These are phyloP conservation scores for Discostella stelligeroides DNA, from an alignment of 108 stramenopile species.

Conservation along the genomic window DNA sequence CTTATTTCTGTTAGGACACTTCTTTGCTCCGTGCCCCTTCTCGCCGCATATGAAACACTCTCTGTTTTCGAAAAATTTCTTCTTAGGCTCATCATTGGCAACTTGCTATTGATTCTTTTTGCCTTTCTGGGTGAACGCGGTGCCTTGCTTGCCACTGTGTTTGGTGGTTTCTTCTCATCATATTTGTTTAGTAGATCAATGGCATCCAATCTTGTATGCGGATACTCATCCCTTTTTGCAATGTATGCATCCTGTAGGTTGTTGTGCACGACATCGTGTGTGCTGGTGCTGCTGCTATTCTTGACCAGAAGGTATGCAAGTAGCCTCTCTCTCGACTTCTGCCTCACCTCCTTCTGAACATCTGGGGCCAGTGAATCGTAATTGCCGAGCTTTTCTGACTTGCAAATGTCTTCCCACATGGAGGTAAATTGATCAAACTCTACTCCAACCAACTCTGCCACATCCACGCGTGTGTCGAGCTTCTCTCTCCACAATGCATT, in stretches of 20 bases:
- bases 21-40: too few species aligned
- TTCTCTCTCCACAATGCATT: neutral
- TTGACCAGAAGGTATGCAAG: neutral
- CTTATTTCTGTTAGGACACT: too few species aligned
- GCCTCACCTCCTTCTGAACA: neutral
- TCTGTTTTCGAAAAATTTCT: too few species aligned
- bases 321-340: neutral
- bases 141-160: too few species aligned
- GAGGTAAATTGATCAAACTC: neutral
- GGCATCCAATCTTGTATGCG: too few species aligned
- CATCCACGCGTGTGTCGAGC: neutral
- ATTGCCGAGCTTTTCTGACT: neutral
- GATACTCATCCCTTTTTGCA: conserved; percentile 1
- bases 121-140: too few species aligned
- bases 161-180: too few species aligned
- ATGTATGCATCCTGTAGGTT: neutral
- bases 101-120: too few species aligned
- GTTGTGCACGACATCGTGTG: neutral
- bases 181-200: too few species aligned
- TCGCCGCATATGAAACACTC: too few species aligned
- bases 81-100: too few species aligned
- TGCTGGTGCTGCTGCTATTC: neutral
- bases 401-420: neutral
- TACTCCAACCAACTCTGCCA: conserved; percentile 5
- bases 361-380: neutral